Percentiles rank a stretch among this genome's conserved stretches.
Conservation (phyloP, 345 rosid species). For the Populus ilicifolia region DNA sequence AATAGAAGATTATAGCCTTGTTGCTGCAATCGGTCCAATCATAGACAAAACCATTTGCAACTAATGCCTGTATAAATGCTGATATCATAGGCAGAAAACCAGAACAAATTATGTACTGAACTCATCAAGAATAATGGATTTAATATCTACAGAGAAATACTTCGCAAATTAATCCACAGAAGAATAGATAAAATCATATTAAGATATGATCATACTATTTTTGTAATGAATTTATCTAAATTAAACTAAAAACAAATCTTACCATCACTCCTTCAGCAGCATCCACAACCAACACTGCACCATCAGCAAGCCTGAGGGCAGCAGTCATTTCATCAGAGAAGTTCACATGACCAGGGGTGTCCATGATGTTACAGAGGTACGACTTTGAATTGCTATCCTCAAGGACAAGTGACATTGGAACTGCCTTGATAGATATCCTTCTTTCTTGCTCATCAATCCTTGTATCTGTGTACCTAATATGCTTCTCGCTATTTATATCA, state of each 20-base stretch:
- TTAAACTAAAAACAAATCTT: conserved; percentile 2
- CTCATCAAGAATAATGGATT: neutral
- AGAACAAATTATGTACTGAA: neutral
- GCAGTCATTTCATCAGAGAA: conserved; percentile 85
- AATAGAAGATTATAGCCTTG: neutral
- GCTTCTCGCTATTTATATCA: conserved; percentile 77
- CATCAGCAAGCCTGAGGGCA: conserved; percentile 87
- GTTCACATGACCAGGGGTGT: conserved; percentile 91
- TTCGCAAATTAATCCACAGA: neutral
- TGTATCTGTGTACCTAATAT: conserved; percentile 85
- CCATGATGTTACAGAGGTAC: conserved; percentile 83
- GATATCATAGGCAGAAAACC: neutral
- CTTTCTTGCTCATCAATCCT: conserved; percentile 97
- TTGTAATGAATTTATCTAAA: neutral
- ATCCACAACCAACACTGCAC: conserved; percentile 92
- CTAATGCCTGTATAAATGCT: neutral
- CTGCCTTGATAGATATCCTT: conserved; percentile 86
- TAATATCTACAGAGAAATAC: neutral
- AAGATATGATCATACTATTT: neutral
- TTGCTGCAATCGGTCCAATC: neutral
- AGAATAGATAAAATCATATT: neutral
- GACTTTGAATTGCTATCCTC: conserved; percentile 94
- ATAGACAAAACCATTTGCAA: neutral
- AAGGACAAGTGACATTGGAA: conserved; percentile 95
- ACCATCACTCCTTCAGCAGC: conserved; percentile 94